Evolutionary conservation across 495 filamentous ascomycete species (phyloP).

Genomic region (Gamarada debralockiae): DNA sequence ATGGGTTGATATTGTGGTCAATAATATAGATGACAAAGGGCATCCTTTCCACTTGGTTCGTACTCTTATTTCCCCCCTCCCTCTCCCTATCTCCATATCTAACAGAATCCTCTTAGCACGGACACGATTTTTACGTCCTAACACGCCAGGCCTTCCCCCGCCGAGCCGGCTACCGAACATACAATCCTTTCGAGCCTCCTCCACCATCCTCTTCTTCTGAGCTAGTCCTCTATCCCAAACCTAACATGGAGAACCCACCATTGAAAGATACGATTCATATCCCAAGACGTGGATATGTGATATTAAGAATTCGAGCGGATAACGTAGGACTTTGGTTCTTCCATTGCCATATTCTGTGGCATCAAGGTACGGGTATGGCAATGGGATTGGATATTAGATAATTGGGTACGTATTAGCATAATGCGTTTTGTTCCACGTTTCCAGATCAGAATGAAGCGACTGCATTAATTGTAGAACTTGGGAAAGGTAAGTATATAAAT

Average conservation of each 20-base stretch:
- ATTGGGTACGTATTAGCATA: too few relatives aligned
- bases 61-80: too few relatives aligned
- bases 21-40: slow-evolving; percentile 46
- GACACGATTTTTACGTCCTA: slow-evolving; percentile 27
- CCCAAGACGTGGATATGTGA: slow-evolving; percentile 39
- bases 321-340: slow-evolving; percentile 80
- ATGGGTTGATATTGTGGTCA: slow-evolving; percentile 49
- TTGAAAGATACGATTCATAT: slow-evolving; percentile 27
- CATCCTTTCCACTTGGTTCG: slow-evolving; percentile 46
- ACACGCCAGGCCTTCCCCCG: slow-evolving; percentile 8
- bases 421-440: too few relatives aligned
- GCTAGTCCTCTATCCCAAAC: slow-evolving; percentile 12
- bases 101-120: slow-evolving; percentile 13
- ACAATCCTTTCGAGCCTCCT: slow-evolving; percentile 23
- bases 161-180: slow-evolving; percentile 1
- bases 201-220: background rate
- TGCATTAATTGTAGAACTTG: too few relatives aligned
- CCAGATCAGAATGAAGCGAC: too few relatives aligned
- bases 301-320: slow-evolving; percentile 52
- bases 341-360: slow-evolving; percentile 82
- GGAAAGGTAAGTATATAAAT: too few relatives aligned
- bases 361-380: slow-evolving; percentile 65
- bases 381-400: slow-evolving; percentile 39
- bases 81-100: too few relatives aligned
- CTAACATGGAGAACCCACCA: slow-evolving; percentile 19